Conservation (phyloP, 2,329 filamentous ascomycete genomes). For the Scortechinia acanthostroma region DNA sequence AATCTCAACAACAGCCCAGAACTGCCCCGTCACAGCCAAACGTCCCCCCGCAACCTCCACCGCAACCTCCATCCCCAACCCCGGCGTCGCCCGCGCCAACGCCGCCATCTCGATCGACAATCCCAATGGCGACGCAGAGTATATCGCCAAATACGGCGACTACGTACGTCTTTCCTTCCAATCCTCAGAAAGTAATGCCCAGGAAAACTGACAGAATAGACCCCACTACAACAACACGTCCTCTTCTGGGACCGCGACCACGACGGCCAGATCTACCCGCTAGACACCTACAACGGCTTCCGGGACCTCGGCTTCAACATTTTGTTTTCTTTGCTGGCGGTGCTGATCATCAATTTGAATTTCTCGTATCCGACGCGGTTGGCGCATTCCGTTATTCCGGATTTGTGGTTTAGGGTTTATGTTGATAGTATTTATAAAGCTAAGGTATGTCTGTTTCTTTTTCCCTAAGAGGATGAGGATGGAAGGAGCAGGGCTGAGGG, state of each 20-base stretch:
- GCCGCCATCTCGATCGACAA: not conserved
- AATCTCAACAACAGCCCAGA: no score
- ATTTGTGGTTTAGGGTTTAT: conserved; percentile 26
- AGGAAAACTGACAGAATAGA: not conserved
- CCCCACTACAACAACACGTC: conserved; percentile 25
- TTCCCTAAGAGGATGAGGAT: not conserved
- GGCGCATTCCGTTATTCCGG: conserved; percentile 22
- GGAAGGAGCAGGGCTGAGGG: not conserved
- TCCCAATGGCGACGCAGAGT: not conserved
- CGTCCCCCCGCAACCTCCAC: not conserved
- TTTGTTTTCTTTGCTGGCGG: conserved; percentile 24
- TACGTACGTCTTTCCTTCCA: not conserved
- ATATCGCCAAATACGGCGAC: not conserved
- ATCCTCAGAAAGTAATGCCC: no score
- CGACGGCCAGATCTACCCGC: conserved; percentile 27
- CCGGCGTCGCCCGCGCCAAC: not conserved
- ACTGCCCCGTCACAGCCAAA: not conserved
- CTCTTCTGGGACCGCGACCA: conserved; percentile 30
- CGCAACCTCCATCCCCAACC: not conserved
- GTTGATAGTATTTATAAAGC: conserved; percentile 27
- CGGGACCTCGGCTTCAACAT: conserved; percentile 27
- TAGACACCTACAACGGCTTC: conserved; percentile 28
- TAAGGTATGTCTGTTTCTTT: conserved; percentile 13
- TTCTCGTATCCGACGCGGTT: conserved; percentile 35
- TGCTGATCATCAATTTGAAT: conserved; percentile 26